These are phyloP conservation scores for Panaeolus cyanescens DNA, from an alignment of 768 basidiomycete genomes.

Conservation along the genomic window DNA sequence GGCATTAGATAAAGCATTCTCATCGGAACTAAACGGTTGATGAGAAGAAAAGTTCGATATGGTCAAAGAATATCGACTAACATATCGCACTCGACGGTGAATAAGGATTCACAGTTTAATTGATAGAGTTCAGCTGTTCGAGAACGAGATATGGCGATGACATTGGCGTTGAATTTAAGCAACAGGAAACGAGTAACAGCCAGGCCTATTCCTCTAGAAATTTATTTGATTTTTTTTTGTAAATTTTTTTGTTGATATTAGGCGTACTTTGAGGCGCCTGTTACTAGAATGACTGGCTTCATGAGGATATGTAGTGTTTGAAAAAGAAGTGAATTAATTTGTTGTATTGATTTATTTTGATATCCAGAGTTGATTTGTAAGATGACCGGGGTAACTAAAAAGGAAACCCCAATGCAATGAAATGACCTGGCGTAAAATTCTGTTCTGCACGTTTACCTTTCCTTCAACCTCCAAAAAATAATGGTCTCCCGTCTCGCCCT, in stretches of 20 bases:
- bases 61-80: constrained; percentile 40
- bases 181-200: constrained; percentile 73
- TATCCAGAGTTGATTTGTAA: neutral
- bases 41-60: constrained; percentile 9
- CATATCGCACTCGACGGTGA: constrained; percentile 74
- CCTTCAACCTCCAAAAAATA: constrained; percentile 28
- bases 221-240: constrained; percentile 6
- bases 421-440: constrained; percentile 28
- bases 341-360: constrained; percentile 7
- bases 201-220: constrained; percentile 70
- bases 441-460: constrained; percentile 23
- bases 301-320: constrained; percentile 13
- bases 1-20: constrained; percentile 53
- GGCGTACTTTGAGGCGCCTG: constrained; percentile 80
- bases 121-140: constrained; percentile 60
- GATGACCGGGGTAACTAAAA: constrained; percentile 16
- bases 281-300: constrained; percentile 71
- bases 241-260: constrained; percentile 6
- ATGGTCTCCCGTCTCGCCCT: constrained; percentile 70
- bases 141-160: constrained; percentile 78
- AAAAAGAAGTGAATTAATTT: constrained; percentile 6
- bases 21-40: constrained; percentile 53
- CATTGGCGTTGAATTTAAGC: constrained; percentile 59
- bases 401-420: constrained; percentile 28
- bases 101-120: constrained; percentile 49